Evolutionary conservation across 352 stramenopile genomes (phyloP).

Genomic region (Phytophthora sp.): DNA sequence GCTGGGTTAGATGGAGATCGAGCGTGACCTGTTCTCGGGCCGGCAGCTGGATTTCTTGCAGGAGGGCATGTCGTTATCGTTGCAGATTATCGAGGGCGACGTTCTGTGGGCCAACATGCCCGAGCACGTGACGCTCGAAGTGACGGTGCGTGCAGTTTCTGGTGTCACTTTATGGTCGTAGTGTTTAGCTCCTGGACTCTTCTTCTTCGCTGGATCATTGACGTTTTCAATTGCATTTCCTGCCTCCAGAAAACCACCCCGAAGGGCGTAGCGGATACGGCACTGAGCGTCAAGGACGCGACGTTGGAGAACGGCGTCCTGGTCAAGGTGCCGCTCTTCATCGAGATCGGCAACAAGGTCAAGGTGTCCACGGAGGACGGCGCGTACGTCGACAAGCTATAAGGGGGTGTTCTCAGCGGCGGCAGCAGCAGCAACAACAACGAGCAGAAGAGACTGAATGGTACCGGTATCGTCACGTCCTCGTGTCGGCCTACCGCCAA

Average conservation of each 20-base stretch:
- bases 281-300: conserved; percentile 84
- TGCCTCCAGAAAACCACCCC: conserved; percentile 73
- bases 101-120: conserved; percentile 89
- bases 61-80: conserved; percentile 79
- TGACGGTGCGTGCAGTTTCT: conserved; percentile 50
- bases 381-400: conserved; percentile 80
- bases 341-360: conserved; percentile 81
- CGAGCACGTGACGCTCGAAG: conserved; percentile 75
- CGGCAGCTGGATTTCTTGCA: conserved; percentile 80
- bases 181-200: not conserved
- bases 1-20: conserved; percentile 67
- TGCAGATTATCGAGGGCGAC: conserved; percentile 87
- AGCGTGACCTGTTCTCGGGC: conserved; percentile 68
- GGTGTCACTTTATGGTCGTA: conserved; percentile 6
- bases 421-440: no score
- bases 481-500: conserved; percentile 25
- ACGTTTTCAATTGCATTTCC: conserved; percentile 4
- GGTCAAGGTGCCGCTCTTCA: conserved; percentile 86
- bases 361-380: conserved; percentile 79
- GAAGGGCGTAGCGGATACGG: conserved; percentile 78
- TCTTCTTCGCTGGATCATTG: conserved; percentile 1
- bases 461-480: conserved; percentile 20
- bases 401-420: no score
- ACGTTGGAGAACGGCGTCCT: conserved; percentile 79
- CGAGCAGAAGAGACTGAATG: conserved; percentile 22